Percentiles rank a stretch among this genome's conserved stretches.
Conservation (phyloP, 495 filamentous ascomycete species). For the Polyplosphaeria fusca region DNA sequence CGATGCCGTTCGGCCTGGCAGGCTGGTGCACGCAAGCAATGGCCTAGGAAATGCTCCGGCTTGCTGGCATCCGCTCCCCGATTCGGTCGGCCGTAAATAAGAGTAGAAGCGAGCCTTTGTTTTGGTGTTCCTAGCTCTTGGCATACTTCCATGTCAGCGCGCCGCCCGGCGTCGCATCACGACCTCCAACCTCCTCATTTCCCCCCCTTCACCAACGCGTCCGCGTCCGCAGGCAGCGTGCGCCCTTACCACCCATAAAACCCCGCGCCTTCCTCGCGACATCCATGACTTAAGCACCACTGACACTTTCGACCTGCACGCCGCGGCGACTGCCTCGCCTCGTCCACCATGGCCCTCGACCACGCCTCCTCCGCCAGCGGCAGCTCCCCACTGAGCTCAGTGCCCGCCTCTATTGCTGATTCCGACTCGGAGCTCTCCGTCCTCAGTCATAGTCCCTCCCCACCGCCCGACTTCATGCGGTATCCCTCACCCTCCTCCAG, state of each 20-base stretch:
- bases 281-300: constrained; percentile 17
- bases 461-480: constrained; percentile 48
- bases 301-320: neutral
- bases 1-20: neutral
- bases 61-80: neutral
- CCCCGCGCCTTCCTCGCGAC: neutral
- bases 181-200: constrained; percentile 32
- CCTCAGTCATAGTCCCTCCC: constrained; percentile 52
- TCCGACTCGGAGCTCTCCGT: constrained; percentile 11
- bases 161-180: constrained; percentile 1
- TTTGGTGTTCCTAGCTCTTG: constrained; percentile 26
- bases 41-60: too few relatives aligned
- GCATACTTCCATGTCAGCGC: constrained; percentile 3
- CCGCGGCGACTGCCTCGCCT: constrained; percentile 28
- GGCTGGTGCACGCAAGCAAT: neutral
- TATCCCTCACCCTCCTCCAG: constrained; percentile 58
- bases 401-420: constrained; percentile 30
- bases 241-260: neutral
- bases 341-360: constrained; percentile 44
- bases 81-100: constrained; percentile 1
- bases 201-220: constrained; percentile 15
- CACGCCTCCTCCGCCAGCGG: constrained; percentile 45
- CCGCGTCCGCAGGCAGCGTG: constrained; percentile 8
- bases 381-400: constrained; percentile 56
- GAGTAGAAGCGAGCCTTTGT: constrained; percentile 13